Evolutionary conservation across 106 monocot genomes (phyloP).

Genomic region (Xerophyta viscosa): DNA sequence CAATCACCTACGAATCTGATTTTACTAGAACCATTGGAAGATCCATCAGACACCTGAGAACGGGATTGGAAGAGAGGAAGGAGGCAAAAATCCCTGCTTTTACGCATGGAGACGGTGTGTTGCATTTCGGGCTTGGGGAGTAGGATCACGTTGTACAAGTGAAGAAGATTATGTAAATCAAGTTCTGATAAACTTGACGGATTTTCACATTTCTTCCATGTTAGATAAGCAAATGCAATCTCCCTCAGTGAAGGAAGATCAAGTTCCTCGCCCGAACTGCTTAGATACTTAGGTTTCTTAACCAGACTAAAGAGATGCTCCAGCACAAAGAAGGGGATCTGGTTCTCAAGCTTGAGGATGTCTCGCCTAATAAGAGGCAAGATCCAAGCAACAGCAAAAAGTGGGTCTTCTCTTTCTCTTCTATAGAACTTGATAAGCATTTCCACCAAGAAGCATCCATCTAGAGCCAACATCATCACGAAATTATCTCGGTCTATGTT

Average conservation of each 20-base stretch:
- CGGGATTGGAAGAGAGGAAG: background rate
- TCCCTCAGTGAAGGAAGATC: background rate
- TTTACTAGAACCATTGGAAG: background rate
- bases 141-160: background rate
- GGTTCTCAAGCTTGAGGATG: constrained; percentile 1
- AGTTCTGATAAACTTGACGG: background rate
- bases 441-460: constrained; percentile 5
- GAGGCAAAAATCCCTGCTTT: background rate
- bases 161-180: background rate
- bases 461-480: background rate
- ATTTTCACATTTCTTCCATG: constrained; percentile 1
- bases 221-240: background rate
- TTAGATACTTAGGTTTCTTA: background rate
- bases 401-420: background rate
- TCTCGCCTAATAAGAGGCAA: background rate
- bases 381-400: background rate
- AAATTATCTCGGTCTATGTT: background rate
- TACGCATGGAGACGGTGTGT: background rate
- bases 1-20: background rate
- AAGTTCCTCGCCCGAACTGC: background rate
- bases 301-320: background rate
- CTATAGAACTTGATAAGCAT: background rate
- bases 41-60: background rate
- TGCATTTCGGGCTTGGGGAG: background rate
- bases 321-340: background rate